Evolutionary conservation across 2,329 filamentous ascomycete genomes (phyloP).

Genomic region (Cordyceps cicadae): DNA sequence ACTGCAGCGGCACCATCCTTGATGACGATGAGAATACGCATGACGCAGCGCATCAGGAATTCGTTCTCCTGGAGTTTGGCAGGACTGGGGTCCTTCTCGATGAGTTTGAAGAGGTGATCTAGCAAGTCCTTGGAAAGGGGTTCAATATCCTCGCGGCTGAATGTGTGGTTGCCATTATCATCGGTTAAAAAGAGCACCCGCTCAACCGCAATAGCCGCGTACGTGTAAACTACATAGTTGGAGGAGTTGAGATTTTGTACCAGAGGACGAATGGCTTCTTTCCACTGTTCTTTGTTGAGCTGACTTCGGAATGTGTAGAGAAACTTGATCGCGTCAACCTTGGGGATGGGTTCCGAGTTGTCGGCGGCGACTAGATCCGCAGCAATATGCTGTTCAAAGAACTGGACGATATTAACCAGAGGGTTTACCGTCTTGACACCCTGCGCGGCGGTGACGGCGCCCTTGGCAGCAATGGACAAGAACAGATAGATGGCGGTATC

Average conservation of each 20-base stretch:
- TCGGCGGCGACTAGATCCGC: conserved; percentile 69
- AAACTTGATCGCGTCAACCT: conserved; percentile 97
- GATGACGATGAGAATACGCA: conserved; percentile 93
- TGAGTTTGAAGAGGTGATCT: conserved; percentile 81
- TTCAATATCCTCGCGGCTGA: conserved; percentile 69
- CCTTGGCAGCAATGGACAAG: conserved; percentile 87
- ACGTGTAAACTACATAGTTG: conserved; percentile 96
- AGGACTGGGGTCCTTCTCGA: conserved; percentile 74
- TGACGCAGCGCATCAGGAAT: conserved; percentile 96
- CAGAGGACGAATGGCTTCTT: conserved; percentile 76
- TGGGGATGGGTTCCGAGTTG: conserved; percentile 72
- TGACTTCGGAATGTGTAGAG: conserved; percentile 95
- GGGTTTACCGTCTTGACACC: conserved; percentile 86
- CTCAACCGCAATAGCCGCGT: conserved; percentile 94
- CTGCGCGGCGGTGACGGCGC: conserved; percentile 74
- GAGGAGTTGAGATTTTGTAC: conserved; percentile 83
- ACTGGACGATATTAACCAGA: conserved; percentile 83
- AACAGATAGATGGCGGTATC: conserved; percentile 98
- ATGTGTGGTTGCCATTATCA: conserved; percentile 66
- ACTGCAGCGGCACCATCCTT: conserved; percentile 70
- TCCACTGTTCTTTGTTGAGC: conserved; percentile 86
- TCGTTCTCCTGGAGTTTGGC: conserved; percentile 98
- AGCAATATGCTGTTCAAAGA: conserved; percentile 89
- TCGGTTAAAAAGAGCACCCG: conserved; percentile 78
- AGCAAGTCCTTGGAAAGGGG: conserved; percentile 79